Conservation (phyloP, 805 yeast genomes). For the Wickerhamomyces chambardii region DNA sequence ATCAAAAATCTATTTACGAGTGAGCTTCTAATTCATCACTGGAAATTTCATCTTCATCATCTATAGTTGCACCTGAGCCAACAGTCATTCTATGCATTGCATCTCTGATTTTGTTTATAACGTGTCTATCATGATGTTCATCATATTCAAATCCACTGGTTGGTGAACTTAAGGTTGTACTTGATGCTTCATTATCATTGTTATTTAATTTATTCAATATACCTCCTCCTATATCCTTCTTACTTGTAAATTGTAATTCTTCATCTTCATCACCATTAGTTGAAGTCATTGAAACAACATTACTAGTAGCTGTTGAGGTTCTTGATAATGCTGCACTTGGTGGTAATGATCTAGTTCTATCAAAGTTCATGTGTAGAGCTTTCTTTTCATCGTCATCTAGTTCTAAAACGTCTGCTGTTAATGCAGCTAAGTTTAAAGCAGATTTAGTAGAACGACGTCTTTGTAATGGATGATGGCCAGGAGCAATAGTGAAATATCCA, state of each 20-base stretch:
- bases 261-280: constrained; percentile 7
- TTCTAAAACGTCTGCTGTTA: constrained; percentile 61
- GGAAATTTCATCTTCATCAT: constrained; percentile 30
- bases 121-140: constrained; percentile 14
- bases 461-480: constrained; percentile 39
- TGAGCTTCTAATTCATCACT: constrained; percentile 53
- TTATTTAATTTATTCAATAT: not conserved
- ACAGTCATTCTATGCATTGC: constrained; percentile 27
- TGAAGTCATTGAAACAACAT: constrained; percentile 3
- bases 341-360: constrained; percentile 7
- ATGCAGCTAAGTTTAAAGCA: constrained; percentile 55
- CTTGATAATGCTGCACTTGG: constrained; percentile 13
- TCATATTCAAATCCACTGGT: constrained; percentile 6
- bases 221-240: constrained; percentile 10
- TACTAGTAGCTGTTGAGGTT: constrained; percentile 9
- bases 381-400: constrained; percentile 52
- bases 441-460: constrained; percentile 75
- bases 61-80: no score
- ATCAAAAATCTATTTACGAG: constrained; percentile 2
- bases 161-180: no score
- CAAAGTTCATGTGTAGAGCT: constrained; percentile 12
- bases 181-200: not conserved
- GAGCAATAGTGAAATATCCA: constrained; percentile 14
- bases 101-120: constrained; percentile 30
- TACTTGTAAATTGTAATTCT: constrained; percentile 2